phyloP scores from a whole-genome alignment of 495 filamentous ascomycete species.

The Ascobolus immersus region DNA sequence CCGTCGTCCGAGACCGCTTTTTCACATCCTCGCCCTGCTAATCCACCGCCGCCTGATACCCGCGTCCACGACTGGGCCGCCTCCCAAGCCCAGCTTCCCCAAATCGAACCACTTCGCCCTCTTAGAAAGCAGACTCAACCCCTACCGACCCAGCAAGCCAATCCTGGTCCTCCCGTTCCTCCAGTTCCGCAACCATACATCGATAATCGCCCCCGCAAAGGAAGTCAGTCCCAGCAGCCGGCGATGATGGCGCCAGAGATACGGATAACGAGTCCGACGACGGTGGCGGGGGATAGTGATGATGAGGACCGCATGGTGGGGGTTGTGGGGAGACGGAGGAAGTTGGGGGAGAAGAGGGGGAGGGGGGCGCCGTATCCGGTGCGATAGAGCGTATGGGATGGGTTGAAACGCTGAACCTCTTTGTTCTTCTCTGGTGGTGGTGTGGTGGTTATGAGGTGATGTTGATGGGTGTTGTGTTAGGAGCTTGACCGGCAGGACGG shows the following conservation, averaged over 20 bases:
- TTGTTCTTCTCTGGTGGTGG: too few species aligned
- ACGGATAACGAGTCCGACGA: slow-evolving; percentile 14
- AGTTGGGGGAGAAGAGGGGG: background rate
- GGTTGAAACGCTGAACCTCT: too few species aligned
- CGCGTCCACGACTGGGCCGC: background rate
- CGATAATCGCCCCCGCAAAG: slow-evolving; percentile 2
- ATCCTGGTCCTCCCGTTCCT: background rate
- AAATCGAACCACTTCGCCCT: background rate
- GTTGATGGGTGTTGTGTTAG: too few species aligned
- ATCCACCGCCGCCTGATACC: background rate
- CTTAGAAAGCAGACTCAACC: background rate
- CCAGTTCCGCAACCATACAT: too few species aligned
- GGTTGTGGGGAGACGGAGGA: slow-evolving; percentile 6
- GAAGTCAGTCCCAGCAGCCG: slow-evolving; percentile 1
- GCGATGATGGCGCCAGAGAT: slow-evolving; percentile 13
- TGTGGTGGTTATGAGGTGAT: too few species aligned
- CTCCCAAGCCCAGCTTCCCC: background rate
- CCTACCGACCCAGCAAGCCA: background rate
- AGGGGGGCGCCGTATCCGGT: background rate
- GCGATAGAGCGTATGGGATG: too few species aligned
- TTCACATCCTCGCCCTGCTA: background rate
- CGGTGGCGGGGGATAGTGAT: slow-evolving; percentile 11
- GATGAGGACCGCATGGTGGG: background rate
- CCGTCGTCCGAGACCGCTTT: background rate
- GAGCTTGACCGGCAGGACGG: too few species aligned